phyloP scores from a whole-genome alignment of 2,329 filamentous ascomycete species.

The Colletotrichum graminicola region DNA sequence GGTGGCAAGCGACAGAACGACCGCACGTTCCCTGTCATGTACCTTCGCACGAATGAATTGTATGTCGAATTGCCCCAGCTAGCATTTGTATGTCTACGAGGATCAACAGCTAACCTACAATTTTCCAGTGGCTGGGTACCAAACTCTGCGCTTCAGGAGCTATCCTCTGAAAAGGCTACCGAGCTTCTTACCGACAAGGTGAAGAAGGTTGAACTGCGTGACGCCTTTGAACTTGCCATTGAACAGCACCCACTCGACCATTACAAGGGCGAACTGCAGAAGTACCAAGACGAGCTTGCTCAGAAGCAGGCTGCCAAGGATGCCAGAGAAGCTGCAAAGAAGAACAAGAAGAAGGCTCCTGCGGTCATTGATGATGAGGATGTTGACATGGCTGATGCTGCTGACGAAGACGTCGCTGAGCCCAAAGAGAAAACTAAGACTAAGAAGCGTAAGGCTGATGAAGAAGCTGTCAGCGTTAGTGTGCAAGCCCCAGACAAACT shows the following conservation, averaged over 20 bases:
- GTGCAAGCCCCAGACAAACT: background rate
- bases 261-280: slow-evolving; percentile 84
- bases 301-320: slow-evolving; percentile 66
- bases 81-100: background rate
- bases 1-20: slow-evolving; percentile 88
- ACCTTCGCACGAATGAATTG: slow-evolving; percentile 96
- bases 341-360: slow-evolving; percentile 61
- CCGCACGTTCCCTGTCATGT: slow-evolving; percentile 95
- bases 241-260: slow-evolving; percentile 82
- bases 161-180: slow-evolving; percentile 79
- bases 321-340: slow-evolving; percentile 62
- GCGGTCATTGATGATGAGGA: slow-evolving; percentile 68
- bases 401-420: slow-evolving; percentile 66
- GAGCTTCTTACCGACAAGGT: slow-evolving; percentile 80
- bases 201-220: slow-evolving; percentile 77
- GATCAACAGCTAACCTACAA: slow-evolving; percentile 21
- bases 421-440: slow-evolving; percentile 80
- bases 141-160: slow-evolving; percentile 83
- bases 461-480: slow-evolving; percentile 70
- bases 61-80: slow-evolving; percentile 65
- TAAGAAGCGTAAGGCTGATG: slow-evolving; percentile 89
- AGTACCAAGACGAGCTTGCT: slow-evolving; percentile 75
- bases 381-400: slow-evolving; percentile 71
- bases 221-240: slow-evolving; percentile 83
- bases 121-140: slow-evolving; percentile 84